A percentile compares a stretch with the other conserved stretches of the same genome.
These are phyloP conservation scores for Penicillium paneum DNA, from an alignment of 2,329 filamentous ascomycete species.

Conservation along the genomic window DNA sequence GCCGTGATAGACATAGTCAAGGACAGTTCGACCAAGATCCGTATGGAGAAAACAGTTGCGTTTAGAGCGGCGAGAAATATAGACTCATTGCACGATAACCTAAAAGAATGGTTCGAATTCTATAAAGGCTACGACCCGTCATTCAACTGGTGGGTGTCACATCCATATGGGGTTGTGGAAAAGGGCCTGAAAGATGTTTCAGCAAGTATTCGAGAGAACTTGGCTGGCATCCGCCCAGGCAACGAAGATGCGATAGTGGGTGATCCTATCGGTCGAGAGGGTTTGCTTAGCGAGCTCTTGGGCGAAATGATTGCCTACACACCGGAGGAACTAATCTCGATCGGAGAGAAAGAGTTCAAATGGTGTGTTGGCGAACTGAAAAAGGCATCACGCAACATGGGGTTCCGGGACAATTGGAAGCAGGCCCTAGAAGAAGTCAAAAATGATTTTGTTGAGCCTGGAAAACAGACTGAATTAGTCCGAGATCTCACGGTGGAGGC, in stretches of 20 bases:
- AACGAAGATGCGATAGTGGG: conserved; percentile 54
- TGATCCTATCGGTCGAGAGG: conserved; percentile 54
- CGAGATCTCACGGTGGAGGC: conserved; percentile 52
- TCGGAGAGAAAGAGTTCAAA: conserved; percentile 37
- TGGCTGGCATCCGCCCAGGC: conserved; percentile 47
- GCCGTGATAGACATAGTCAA: neutral
- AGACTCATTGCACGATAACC: neutral
- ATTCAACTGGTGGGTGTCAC: neutral
- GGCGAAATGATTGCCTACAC: conserved; percentile 59
- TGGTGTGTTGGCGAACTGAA: conserved; percentile 59
- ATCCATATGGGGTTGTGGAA: neutral
- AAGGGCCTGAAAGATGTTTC: conserved; percentile 21
- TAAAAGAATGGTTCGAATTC: neutral
- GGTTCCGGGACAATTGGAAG: conserved; percentile 49
- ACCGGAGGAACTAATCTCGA: conserved; percentile 14
- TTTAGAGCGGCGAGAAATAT: neutral
- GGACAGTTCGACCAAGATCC: neutral
- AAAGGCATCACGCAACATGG: conserved; percentile 49
- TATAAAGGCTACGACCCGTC: neutral
- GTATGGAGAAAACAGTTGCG: neutral
- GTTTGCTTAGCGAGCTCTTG: conserved; percentile 52
- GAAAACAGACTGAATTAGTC: conserved; percentile 53
- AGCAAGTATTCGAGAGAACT: conserved; percentile 38
- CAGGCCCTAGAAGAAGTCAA: conserved; percentile 57
- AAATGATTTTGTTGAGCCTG: conserved; percentile 53